A percentile compares a stretch with the other conserved stretches of the same genome.
Conservation (phyloP, 2,329 filamentous ascomycete species). For the Xylariaceae sp. region DNA sequence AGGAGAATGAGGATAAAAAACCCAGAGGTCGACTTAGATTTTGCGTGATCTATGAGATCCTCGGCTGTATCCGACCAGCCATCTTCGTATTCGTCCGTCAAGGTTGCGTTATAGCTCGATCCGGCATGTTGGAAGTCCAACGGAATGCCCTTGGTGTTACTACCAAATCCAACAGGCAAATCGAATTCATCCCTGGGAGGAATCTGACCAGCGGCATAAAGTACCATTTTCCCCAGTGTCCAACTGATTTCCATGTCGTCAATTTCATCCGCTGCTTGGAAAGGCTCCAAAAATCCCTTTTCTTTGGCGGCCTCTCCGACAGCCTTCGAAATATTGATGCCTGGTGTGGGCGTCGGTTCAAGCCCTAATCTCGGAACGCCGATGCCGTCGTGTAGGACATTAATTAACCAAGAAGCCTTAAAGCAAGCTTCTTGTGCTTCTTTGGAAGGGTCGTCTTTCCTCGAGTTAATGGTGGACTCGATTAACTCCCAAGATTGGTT, state of each 20-base stretch:
- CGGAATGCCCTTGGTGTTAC: constrained; percentile 67
- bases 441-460: constrained; percentile 73
- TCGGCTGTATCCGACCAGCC: constrained; percentile 51
- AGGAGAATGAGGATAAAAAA: constrained; percentile 76
- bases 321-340: constrained; percentile 69
- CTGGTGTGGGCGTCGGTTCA: constrained; percentile 53
- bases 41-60: constrained; percentile 61
- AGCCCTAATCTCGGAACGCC: constrained; percentile 83
- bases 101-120: constrained; percentile 42
- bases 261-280: constrained; percentile 91
- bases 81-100: constrained; percentile 41
- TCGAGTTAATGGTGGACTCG: constrained; percentile 56
- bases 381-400: constrained; percentile 91
- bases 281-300: constrained; percentile 76
- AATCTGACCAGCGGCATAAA: constrained; percentile 89
- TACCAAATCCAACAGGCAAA: constrained; percentile 87
- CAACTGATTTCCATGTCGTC: constrained; percentile 90
- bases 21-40: constrained; percentile 66
- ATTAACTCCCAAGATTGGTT: constrained; percentile 78
- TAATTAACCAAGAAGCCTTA: constrained; percentile 97
- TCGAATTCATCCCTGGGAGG: constrained; percentile 54
- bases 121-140: constrained; percentile 82
- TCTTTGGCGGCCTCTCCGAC: constrained; percentile 64
- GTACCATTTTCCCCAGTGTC: constrained; percentile 93
- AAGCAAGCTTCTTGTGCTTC: constrained; percentile 88